These are phyloP conservation scores for Kwoniella sp. DNA, from an alignment of 768 basidiomycete genomes.

Conservation along the genomic window DNA sequence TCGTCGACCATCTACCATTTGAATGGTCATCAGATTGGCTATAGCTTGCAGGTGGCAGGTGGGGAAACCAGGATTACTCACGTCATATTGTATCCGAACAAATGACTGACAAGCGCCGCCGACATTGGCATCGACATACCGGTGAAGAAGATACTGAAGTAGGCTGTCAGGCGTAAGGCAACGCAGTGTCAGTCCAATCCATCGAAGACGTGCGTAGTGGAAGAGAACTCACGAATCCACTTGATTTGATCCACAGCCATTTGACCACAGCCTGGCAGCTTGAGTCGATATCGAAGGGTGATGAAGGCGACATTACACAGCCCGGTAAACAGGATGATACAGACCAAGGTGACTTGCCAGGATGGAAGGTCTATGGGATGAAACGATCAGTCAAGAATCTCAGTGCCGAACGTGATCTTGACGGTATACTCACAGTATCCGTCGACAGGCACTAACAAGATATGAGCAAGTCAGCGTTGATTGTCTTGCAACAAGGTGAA, in stretches of 20 bases:
- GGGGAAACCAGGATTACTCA: slow-evolving; percentile 59
- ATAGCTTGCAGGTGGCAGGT: no score
- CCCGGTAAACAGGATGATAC: slow-evolving; percentile 67
- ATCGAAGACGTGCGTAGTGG: slow-evolving; percentile 48
- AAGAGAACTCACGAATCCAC: slow-evolving; percentile 67
- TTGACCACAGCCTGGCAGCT: slow-evolving; percentile 25
- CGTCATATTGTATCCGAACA: slow-evolving; percentile 65
- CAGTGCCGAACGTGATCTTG: no score
- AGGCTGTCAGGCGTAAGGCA: slow-evolving; percentile 62
- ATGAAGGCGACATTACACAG: slow-evolving; percentile 66
- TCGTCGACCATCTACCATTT: slow-evolving; percentile 59
- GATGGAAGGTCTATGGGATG: slow-evolving; percentile 24
- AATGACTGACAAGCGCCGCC: slow-evolving; percentile 63
- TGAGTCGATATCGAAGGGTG: slow-evolving; percentile 32
- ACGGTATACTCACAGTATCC: slow-evolving; percentile 72
- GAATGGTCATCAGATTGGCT: no score
- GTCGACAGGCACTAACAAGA: slow-evolving; percentile 62
- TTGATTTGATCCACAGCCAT: slow-evolving; percentile 53
- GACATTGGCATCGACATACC: slow-evolving; percentile 72
- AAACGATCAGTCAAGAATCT: not conserved
- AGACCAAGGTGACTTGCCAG: slow-evolving; percentile 70
- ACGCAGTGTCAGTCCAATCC: slow-evolving; percentile 10
- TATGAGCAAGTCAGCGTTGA: not conserved
- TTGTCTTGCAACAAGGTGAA: no score
- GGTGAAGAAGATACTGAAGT: slow-evolving; percentile 64